Base-by-base conservation (phyloP, 805 yeast species). In the Ogataea ganodermae region DNA sequence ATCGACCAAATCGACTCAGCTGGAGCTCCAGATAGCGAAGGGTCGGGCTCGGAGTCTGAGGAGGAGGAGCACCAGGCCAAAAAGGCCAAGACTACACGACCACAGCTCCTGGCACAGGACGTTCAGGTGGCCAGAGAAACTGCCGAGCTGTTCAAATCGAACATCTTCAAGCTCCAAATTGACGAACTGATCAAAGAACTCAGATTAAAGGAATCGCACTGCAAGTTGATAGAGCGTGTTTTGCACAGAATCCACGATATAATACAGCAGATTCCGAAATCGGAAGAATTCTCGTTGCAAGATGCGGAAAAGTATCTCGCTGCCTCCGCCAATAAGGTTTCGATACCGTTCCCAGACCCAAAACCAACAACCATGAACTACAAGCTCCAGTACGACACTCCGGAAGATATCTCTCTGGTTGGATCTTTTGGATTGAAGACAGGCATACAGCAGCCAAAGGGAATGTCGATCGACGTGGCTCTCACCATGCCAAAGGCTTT, bases 361-460 rank as follows among this genome's bases (percentile, higher is more conserved):
- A 86, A 84, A 62, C 97, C 97, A 27, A 67, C 77, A 6, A 51
- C 65, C 16, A 74, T 84, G 38, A 84, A 87, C 58, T 89, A 87
- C 67, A 80, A 79, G 52, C 84, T 92, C 56, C 75, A 80, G 18
- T 91, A 80, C 63, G 66, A 69, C 38, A 72, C 81, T 13, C 99
- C 98, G 0, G 78, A 77, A 46, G 83, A 81, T 55, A 81, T 92
- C 12, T 80, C 90, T 7, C 75, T 94, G 32, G 85, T 89, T 7
- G 98, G 99, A 1, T 83, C 96, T 6, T 92, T 89, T 71, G 94
- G 96, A 3, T 72, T 92, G 54, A 89, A 89, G 58, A 83, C 96
- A 0, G 89, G 86, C 2, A 84, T 88, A 20, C 76, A 80, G 39
- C 83, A 84, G 21, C 73, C 75, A 36, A 60, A 67, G 30, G 86